Percentiles rank a stretch among this genome's conserved stretches.
Conservation (phyloP, 2,329 filamentous ascomycete species). For the Tothia fuscella region DNA sequence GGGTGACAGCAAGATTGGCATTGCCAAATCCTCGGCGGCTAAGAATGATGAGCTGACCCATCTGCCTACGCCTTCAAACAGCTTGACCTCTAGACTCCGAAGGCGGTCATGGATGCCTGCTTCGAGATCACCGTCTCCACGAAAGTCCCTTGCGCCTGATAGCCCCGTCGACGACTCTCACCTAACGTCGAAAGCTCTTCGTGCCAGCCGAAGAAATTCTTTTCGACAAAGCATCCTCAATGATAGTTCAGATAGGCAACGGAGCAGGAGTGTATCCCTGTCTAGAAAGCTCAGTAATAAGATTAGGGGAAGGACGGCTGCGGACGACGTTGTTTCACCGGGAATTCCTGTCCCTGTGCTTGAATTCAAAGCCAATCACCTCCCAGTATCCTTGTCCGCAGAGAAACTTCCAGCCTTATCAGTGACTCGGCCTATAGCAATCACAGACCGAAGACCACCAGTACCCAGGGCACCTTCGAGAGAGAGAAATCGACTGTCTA, state of each 20-base stretch:
- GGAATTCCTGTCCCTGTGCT: not conserved
- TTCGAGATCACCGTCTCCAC: slow-evolving; percentile 9
- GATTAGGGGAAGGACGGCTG: slow-evolving; percentile 5
- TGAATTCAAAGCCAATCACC: slow-evolving; percentile 11
- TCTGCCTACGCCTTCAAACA: not conserved
- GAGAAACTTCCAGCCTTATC: slow-evolving; percentile 30
- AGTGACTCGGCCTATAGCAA: slow-evolving; percentile 22
- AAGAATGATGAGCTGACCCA: not conserved
- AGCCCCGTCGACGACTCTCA: not conserved
- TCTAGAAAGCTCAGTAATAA: slow-evolving; percentile 5
- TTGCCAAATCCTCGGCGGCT: not conserved
- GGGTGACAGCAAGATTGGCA: no score
- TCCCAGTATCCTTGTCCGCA: slow-evolving; percentile 38
- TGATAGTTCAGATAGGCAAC: not conserved
- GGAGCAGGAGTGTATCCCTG: slow-evolving; percentile 7
- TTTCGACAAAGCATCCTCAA: not conserved
- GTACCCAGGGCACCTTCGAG: slow-evolving; percentile 29
- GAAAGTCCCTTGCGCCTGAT: not conserved
- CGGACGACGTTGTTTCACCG: slow-evolving; percentile 18
- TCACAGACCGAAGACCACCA: slow-evolving; percentile 28
- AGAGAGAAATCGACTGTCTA: slow-evolving; percentile 27
- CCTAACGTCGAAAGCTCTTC: not conserved
- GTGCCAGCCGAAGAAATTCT: no score
- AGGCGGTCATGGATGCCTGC: slow-evolving; percentile 9
- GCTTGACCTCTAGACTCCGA: slow-evolving; percentile 6